These are phyloP conservation scores for Lecanicillium sp. DNA, from an alignment of 2,329 filamentous ascomycete species.

Conservation along the genomic window DNA sequence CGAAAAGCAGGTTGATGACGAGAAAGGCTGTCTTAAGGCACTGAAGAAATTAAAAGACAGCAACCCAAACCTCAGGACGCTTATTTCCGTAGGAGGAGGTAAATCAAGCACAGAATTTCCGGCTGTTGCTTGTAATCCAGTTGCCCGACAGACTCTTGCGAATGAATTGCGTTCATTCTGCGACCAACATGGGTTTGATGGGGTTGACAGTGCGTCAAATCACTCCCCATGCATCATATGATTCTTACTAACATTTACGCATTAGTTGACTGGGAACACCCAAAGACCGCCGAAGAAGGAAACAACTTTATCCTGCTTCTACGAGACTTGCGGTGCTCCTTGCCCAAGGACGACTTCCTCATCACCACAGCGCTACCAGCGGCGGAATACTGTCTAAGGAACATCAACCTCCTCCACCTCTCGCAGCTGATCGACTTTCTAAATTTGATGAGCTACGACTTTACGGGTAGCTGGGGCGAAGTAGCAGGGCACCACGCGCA, in stretches of 20 bases:
- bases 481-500: conserved; percentile 58
- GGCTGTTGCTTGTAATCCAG: conserved; percentile 40
- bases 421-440: conserved; percentile 49
- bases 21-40: conserved; percentile 51
- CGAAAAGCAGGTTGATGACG: conserved; percentile 51
- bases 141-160: conserved; percentile 45
- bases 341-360: conserved; percentile 49
- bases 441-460: conserved; percentile 65
- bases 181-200: conserved; percentile 51
- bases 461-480: conserved; percentile 54
- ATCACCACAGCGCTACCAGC: conserved; percentile 56
- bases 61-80: conserved; percentile 47
- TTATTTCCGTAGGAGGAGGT: conserved; percentile 60
- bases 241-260: conserved; percentile 1
- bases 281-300: conserved; percentile 43
- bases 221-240: too few species aligned
- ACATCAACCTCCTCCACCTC: conserved; percentile 49
- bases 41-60: conserved; percentile 50
- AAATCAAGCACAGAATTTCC: conserved; percentile 55
- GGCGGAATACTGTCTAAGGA: conserved; percentile 51
- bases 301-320: conserved; percentile 51
- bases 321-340: conserved; percentile 40
- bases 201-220: conserved; percentile 48
- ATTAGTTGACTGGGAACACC: conserved; percentile 65
- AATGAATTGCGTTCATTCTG: conserved; percentile 45